Conservation (phyloP, 164 flowering plant genomes). For the Annona squamosa region DNA sequence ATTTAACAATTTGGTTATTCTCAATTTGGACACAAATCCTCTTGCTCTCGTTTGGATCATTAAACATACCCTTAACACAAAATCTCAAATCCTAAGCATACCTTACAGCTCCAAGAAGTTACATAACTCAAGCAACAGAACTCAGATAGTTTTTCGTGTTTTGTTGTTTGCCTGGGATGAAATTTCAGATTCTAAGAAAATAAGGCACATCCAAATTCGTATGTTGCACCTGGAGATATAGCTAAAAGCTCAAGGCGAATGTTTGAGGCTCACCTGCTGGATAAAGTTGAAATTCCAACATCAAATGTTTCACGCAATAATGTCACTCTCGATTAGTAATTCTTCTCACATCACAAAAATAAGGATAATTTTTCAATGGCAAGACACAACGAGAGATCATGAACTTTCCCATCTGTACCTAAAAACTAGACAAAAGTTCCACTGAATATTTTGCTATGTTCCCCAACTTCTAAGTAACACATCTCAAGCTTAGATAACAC, state of each 20-base stretch:
- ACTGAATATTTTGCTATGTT: not conserved
- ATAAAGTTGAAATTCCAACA: slow-evolving; percentile 3
- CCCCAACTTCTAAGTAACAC: not conserved
- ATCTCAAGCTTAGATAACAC: not conserved
- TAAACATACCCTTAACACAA: too few relatives aligned
- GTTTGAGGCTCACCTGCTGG: slow-evolving; percentile 19
- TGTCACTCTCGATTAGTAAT: not conserved
- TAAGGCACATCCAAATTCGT: not conserved
- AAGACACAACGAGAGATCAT: too few relatives aligned
- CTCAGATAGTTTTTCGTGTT: too few relatives aligned
- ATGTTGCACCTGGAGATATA: slow-evolving; percentile 29
- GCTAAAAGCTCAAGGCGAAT: slow-evolving; percentile 19
- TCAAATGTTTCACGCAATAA: not conserved
- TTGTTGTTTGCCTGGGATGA: too few relatives aligned
- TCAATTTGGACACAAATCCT: too few relatives aligned
- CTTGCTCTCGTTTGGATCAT: too few relatives aligned
- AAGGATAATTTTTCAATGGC: too few relatives aligned
- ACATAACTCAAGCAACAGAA: too few relatives aligned
- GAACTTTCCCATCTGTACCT: not conserved
- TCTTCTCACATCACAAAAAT: not conserved
- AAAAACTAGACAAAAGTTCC: not conserved
- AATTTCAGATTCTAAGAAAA: too few relatives aligned
- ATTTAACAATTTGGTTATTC: too few relatives aligned
- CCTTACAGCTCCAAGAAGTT: too few relatives aligned
- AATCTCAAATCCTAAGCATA: too few relatives aligned